Evolutionary conservation across 2,329 filamentous ascomycete genomes (phyloP), one percentile per base, ranked within the genome.

Genomic region (Fonsecaea multimorphosa): DNA sequence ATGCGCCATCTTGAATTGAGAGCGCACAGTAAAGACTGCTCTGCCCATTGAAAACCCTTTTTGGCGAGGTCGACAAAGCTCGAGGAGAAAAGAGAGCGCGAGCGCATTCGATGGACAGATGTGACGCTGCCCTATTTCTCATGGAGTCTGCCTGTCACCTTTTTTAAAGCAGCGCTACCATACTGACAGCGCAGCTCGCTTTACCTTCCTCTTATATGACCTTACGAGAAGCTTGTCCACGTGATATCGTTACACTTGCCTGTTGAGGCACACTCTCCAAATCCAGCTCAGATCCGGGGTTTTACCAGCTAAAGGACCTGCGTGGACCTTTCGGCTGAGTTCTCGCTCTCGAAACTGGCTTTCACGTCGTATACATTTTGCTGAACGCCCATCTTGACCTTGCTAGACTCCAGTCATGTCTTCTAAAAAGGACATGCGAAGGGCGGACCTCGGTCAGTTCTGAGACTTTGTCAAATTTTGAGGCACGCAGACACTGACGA

Each of bases 391-490:
- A 31, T 46, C 16, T 58, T 31, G 36, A 46, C 7, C 19, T 31
- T 32, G 19, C 51, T 32, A 16, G 51, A 31, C 24, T 12, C 40
- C n/a, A 44, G 22, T 12, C 57, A 91, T 92, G 89, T 81, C 89
- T 58, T 82, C 85, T 62, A 89, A 87, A 78, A 91, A 91, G 78
- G 90, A 93, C 76, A 91, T 92, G 89, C 87, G 90, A 68, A 84
- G 90, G 74, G 79, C 83, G 66, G 90, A 93, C 77, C 84, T 93
- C 71, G 86, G 90, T 92, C 84, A 72, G 86, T 77, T 53, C 19
- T 27, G n/a, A 54, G 40, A 38, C 24, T 38, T 46, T 12, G 19
- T 31, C 16, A 38, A 5, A 16, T 34, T 24, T 38, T 31, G 22
- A 65, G 65, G 68, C 24, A 16, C 19, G 29, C 4, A 14, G 19